Evolutionary conservation across 2,329 filamentous ascomycete genomes (phyloP).

Genomic region (Dichotomopilus funicola): DNA sequence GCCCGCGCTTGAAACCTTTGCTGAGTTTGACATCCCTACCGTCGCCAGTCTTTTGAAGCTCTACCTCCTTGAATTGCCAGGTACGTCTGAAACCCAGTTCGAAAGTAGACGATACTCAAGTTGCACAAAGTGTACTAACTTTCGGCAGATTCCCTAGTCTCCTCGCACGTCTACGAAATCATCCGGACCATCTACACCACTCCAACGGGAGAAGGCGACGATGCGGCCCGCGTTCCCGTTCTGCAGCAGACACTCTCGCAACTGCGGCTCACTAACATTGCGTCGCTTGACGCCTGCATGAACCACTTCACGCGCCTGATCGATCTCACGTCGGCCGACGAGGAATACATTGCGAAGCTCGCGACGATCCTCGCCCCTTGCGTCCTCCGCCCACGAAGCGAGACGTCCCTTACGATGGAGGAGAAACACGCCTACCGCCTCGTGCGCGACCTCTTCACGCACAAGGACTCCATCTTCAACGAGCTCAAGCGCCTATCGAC

Average conservation of each 20-base stretch:
- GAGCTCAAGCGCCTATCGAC: constrained; percentile 87
- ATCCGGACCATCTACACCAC: constrained; percentile 94
- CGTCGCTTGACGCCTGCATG: constrained; percentile 95
- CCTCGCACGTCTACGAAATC: constrained; percentile 97
- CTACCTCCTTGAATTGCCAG: constrained; percentile 89
- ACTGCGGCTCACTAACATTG: constrained; percentile 92
- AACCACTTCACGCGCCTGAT: constrained; percentile 97
- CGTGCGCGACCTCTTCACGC: constrained; percentile 81
- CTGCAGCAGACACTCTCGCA: constrained; percentile 94
- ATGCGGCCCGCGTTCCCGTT: constrained; percentile 76
- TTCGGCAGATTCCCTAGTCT: constrained; percentile 81
- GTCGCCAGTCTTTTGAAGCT: constrained; percentile 89
- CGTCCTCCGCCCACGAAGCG: constrained; percentile 76
- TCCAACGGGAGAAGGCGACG: constrained; percentile 66
- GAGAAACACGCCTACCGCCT: constrained; percentile 89
- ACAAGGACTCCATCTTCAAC: constrained; percentile 93
- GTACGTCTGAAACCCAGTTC: too few species aligned
- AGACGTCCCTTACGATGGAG: constrained; percentile 89
- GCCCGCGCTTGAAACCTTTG: constrained; percentile 67
- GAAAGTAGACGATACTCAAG: too few species aligned
- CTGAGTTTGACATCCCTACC: constrained; percentile 88
- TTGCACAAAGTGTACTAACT: constrained; percentile 26
- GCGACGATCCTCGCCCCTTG: constrained; percentile 74
- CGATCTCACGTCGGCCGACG: constrained; percentile 92
- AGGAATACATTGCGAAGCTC: constrained; percentile 70